Conservation (phyloP, 192 early-diverging fungal genomes). For the Allomyces javanicus region DNA sequence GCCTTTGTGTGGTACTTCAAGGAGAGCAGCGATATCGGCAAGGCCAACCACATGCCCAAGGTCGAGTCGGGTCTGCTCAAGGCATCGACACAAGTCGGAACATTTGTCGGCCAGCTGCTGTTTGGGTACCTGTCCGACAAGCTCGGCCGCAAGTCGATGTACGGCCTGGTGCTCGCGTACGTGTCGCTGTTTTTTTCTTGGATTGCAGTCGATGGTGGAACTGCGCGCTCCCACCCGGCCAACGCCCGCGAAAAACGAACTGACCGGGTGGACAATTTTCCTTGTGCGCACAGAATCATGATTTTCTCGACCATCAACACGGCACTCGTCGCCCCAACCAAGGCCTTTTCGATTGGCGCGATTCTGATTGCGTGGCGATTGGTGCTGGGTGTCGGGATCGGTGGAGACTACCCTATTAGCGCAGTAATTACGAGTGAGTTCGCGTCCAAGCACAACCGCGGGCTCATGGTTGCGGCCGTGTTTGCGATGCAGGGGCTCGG, state of each 20-base stretch:
- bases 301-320: slow-evolving; percentile 48
- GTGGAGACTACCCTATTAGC: slow-evolving; percentile 88
- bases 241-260: too few species aligned
- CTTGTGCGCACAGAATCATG: background rate
- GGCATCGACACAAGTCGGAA: slow-evolving; percentile 69
- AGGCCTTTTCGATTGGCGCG: slow-evolving; percentile 39
- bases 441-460: slow-evolving; percentile 54
- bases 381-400: slow-evolving; percentile 78
- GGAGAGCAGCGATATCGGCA: slow-evolving; percentile 11
- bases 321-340: slow-evolving; percentile 46
- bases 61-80: slow-evolving; percentile 67
- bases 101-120: slow-evolving; percentile 73
- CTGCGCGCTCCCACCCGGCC: too few species aligned
- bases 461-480: slow-evolving; percentile 67
- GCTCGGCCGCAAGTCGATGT: slow-evolving; percentile 74
- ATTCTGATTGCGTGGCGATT: slow-evolving; percentile 77
- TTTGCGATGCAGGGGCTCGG: slow-evolving; percentile 92
- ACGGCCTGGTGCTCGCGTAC: slow-evolving; percentile 74
- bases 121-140: slow-evolving; percentile 78
- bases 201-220: too few species aligned
- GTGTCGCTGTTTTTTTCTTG: slow-evolving; percentile 28
- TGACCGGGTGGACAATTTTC: too few species aligned
- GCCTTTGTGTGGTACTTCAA: slow-evolving; percentile 28
- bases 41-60: slow-evolving; percentile 28
- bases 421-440: slow-evolving; percentile 82